phyloP scores from a whole-genome alignment of 352 stramenopile species.

The Phytophthora litchii region DNA sequence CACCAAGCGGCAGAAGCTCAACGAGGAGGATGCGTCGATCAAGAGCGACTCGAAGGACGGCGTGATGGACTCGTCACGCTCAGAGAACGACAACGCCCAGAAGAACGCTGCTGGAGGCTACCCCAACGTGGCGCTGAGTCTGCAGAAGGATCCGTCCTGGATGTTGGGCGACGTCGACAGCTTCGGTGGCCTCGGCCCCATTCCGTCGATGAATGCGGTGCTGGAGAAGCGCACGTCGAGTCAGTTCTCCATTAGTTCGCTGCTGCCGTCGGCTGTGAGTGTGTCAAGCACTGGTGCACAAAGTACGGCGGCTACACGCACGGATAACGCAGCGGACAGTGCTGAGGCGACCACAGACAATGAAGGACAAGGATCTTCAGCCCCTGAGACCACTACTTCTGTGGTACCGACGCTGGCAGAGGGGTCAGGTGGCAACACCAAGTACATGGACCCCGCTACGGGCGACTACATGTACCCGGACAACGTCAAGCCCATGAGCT shows the following conservation, averaged over 20 bases:
- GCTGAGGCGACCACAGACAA: constrained; percentile 35
- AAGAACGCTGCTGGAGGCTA: constrained; percentile 34
- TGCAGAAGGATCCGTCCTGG: constrained; percentile 82
- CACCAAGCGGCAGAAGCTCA: constrained; percentile 64
- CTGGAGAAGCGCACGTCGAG: constrained; percentile 78
- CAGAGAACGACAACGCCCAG: constrained; percentile 27
- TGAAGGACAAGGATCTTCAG: constrained; percentile 31
- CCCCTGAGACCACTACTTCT: background rate
- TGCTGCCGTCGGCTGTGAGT: constrained; percentile 53
- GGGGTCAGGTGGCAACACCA: constrained; percentile 71
- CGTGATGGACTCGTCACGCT: constrained; percentile 17
- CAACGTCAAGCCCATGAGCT: constrained; percentile 86
- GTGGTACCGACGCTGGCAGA: constrained; percentile 44
- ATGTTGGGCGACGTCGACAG: constrained; percentile 74
- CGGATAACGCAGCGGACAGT: constrained; percentile 26
- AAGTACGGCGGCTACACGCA: constrained; percentile 8
- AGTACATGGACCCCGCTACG: constrained; percentile 65
- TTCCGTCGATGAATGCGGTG: constrained; percentile 71
- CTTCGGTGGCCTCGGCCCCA: constrained; percentile 64
- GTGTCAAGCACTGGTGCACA: constrained; percentile 12
- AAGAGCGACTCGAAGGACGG: constrained; percentile 35
- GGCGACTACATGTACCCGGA: constrained; percentile 89
- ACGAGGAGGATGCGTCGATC: constrained; percentile 32
- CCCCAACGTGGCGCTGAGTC: constrained; percentile 55
- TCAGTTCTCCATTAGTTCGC: constrained; percentile 78